A percentile compares a stretch with the other conserved stretches of the same genome.
phyloP scores from a whole-genome alignment of 106 monocot genomes.

The Allium fistulosum region DNA sequence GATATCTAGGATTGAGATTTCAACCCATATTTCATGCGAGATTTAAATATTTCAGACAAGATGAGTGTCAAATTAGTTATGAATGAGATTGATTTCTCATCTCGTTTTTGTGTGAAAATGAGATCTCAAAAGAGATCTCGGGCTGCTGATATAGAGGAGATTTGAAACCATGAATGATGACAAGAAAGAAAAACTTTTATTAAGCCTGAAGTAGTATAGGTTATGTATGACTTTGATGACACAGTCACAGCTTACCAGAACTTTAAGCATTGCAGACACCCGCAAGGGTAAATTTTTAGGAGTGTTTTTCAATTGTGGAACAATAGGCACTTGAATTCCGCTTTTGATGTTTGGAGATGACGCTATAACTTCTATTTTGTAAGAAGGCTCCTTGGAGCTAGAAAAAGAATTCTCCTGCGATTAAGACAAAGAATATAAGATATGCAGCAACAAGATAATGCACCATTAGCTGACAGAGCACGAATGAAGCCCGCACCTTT shows the following conservation, averaged over 20 bases:
- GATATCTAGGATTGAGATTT: too few relatives aligned
- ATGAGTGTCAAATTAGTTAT: too few relatives aligned
- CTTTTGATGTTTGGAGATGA: conserved; percentile 44
- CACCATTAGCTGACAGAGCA: neutral
- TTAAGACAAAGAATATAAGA: conserved; percentile 1
- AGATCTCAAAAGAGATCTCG: too few relatives aligned
- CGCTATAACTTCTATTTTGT: conserved; percentile 49
- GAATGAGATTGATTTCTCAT: too few relatives aligned
- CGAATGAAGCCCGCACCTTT: conserved; percentile 41
- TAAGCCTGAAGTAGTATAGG: neutral
- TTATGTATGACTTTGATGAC: too few relatives aligned
- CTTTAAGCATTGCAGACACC: conserved; percentile 85
- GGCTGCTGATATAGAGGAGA: neutral
- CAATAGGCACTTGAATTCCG: conserved; percentile 22
- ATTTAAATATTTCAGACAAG: too few relatives aligned
- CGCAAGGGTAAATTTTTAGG: conserved; percentile 60
- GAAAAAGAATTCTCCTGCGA: conserved; percentile 33
- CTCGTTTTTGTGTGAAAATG: too few relatives aligned
- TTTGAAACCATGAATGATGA: neutral
- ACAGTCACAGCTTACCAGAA: conserved; percentile 47
- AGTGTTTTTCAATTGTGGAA: conserved; percentile 53
- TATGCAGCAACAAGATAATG: neutral
- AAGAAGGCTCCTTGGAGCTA: conserved; percentile 52
- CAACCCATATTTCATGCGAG: too few relatives aligned
- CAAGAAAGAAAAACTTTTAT: neutral